These are phyloP conservation scores for Areca catechu DNA, from an alignment of 176 grass and related monocot species.

Conservation along the genomic window DNA sequence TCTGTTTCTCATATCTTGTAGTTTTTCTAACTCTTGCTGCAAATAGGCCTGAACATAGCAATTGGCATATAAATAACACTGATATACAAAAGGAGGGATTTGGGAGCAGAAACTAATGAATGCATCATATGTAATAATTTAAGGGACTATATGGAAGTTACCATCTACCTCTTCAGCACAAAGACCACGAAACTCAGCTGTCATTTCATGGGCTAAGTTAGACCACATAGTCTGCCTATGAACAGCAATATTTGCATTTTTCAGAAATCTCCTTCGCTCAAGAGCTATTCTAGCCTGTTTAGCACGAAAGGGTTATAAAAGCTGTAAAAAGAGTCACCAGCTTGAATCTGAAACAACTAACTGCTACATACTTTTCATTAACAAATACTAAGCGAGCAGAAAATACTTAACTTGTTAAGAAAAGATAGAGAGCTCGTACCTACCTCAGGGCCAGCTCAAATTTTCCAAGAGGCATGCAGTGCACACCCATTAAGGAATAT, in stretches of 20 bases:
- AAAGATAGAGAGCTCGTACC: no score
- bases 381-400: no score
- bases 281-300: constrained; percentile 95
- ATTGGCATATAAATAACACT: constrained; percentile 2
- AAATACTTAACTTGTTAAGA: no score
- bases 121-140: no score
- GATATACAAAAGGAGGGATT: no score
- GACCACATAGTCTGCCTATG: constrained; percentile 87
- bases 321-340: no score
- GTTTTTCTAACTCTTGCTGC: constrained; percentile 95
- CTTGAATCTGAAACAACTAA: no score
- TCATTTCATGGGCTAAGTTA: constrained; percentile 99
- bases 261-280: constrained; percentile 88
- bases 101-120: no score
- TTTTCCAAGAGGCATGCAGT: no score
- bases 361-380: no score
- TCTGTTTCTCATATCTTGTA: constrained; percentile 89
- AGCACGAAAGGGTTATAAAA: not conserved
- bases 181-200: constrained; percentile 93
- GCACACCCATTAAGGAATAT: no score
- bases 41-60: constrained; percentile 78
- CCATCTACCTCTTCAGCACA: constrained; percentile 92
- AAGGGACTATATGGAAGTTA: constrained; percentile 25
- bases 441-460: no score
- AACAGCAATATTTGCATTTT: constrained; percentile 91